These are phyloP conservation scores for Aspergillus versicolor DNA, from an alignment of 2,329 filamentous ascomycete genomes.

Conservation along the genomic window DNA sequence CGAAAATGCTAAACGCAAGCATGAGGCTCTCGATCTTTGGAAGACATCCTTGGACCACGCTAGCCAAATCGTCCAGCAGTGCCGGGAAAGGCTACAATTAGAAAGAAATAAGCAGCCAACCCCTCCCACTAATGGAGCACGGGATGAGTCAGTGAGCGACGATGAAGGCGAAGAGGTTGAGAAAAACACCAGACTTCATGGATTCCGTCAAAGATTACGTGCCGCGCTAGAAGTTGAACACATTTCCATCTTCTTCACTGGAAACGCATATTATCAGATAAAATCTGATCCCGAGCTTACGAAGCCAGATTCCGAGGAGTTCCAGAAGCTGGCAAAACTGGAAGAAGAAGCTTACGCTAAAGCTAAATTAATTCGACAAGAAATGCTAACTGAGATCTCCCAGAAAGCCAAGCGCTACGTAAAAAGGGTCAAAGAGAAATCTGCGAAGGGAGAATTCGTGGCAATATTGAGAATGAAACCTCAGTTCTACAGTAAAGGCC, in stretches of 20 bases:
- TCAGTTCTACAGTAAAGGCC: constrained; percentile 58
- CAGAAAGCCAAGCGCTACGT: constrained; percentile 65
- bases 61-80: constrained; percentile 55
- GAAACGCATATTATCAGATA: constrained; percentile 80
- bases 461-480: constrained; percentile 62
- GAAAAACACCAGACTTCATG: constrained; percentile 51
- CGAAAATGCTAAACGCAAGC: constrained; percentile 69
- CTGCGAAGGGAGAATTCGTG: constrained; percentile 56
- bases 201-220: constrained; percentile 66
- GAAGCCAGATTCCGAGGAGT: constrained; percentile 65
- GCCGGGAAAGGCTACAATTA: constrained; percentile 59
- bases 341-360: constrained; percentile 73
- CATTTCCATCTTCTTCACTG: constrained; percentile 78
- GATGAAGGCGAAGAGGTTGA: constrained; percentile 40
- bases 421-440: constrained; percentile 57
- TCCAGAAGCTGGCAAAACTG: constrained; percentile 62
- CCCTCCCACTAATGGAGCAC: constrained; percentile 21
- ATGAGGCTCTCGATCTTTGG: constrained; percentile 71
- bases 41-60: constrained; percentile 54
- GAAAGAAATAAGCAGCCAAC: constrained; percentile 40
- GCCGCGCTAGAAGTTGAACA: constrained; percentile 77
- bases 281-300: constrained; percentile 68
- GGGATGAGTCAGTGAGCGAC: constrained; percentile 30
- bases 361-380: constrained; percentile 74
- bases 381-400: constrained; percentile 66